Conservation (phyloP, 2,329 filamentous ascomycete genomes). For the Diplodia sapinea region DNA sequence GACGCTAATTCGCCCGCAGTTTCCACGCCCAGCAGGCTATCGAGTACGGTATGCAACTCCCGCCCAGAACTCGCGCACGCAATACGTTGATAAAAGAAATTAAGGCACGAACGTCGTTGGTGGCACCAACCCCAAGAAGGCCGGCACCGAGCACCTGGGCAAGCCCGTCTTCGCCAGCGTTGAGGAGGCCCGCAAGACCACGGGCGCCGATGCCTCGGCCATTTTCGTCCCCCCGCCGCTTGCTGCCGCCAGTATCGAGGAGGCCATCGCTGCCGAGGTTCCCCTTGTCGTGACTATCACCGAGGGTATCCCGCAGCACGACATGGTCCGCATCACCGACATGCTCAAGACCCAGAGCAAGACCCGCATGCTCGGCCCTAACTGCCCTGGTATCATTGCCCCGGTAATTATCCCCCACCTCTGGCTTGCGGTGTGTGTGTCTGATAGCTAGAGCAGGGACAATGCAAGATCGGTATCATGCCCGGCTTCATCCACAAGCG, state of each 20-base stretch:
- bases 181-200: constrained; percentile 84
- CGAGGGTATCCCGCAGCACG: constrained; percentile 96
- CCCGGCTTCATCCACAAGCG: constrained; percentile 99
- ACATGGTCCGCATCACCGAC: constrained; percentile 98
- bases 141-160: constrained; percentile 84
- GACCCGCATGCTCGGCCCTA: constrained; percentile 94
- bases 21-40: constrained; percentile 98
- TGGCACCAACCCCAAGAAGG: constrained; percentile 99
- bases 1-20: constrained; percentile 56
- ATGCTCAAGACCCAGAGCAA: constrained; percentile 98
- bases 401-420: constrained; percentile 53
- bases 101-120: constrained; percentile 95
- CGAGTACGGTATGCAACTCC: constrained; percentile 78
- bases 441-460: constrained; percentile 63
- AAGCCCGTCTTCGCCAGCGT: constrained; percentile 94
- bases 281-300: constrained; percentile 91
- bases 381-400: constrained; percentile 97
- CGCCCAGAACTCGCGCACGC: constrained; percentile 14
- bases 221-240: constrained; percentile 96
- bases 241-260: constrained; percentile 93
- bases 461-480: constrained; percentile 99
- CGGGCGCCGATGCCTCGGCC: constrained; percentile 86
- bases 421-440: background rate
- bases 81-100: constrained; percentile 27
- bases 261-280: constrained; percentile 91